Conservation (phyloP, 352 stramenopile genomes). For the Globisporangium canariense region DNA sequence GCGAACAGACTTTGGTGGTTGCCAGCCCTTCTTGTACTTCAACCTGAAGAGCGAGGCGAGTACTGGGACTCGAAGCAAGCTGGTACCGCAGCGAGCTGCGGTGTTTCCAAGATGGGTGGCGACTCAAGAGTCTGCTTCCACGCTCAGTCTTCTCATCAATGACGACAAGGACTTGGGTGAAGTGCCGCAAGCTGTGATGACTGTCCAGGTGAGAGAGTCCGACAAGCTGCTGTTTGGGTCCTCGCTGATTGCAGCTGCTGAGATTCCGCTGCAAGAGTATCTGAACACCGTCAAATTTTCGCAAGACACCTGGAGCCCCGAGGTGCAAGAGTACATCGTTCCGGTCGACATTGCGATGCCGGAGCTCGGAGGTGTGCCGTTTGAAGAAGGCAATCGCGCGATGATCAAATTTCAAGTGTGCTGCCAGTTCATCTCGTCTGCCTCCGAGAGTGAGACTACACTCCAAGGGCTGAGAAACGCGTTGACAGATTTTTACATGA, state of each 20-base stretch:
- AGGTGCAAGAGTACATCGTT: constrained; percentile 48
- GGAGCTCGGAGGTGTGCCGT: neutral
- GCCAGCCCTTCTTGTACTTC: constrained; percentile 49
- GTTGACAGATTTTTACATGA: constrained; percentile 39
- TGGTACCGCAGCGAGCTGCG: constrained; percentile 38
- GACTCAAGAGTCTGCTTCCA: constrained; percentile 22
- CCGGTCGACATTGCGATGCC: constrained; percentile 29
- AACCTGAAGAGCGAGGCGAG: constrained; percentile 25
- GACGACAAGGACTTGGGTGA: constrained; percentile 11
- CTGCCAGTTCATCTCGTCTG: constrained; percentile 29
- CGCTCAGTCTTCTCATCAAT: constrained; percentile 37
- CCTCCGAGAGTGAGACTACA: constrained; percentile 5
- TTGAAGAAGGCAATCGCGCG: constrained; percentile 16
- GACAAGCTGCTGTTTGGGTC: constrained; percentile 73
- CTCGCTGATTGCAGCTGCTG: constrained; percentile 47
- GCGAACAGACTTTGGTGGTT: constrained; percentile 40
- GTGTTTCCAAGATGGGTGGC: constrained; percentile 70
- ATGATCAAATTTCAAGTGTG: constrained; percentile 52
- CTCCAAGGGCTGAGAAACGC: constrained; percentile 15
- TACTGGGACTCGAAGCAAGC: constrained; percentile 33
- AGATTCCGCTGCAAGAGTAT: constrained; percentile 49
- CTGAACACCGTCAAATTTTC: constrained; percentile 31
- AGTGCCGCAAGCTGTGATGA: constrained; percentile 23
- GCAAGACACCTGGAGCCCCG: constrained; percentile 13
- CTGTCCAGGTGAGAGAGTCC: constrained; percentile 67